Evolutionary conservation across 2,329 filamentous ascomycete species (phyloP), one percentile per base, ranked within the genome.

Genomic region (Acephala macrosclerotiorum): DNA sequence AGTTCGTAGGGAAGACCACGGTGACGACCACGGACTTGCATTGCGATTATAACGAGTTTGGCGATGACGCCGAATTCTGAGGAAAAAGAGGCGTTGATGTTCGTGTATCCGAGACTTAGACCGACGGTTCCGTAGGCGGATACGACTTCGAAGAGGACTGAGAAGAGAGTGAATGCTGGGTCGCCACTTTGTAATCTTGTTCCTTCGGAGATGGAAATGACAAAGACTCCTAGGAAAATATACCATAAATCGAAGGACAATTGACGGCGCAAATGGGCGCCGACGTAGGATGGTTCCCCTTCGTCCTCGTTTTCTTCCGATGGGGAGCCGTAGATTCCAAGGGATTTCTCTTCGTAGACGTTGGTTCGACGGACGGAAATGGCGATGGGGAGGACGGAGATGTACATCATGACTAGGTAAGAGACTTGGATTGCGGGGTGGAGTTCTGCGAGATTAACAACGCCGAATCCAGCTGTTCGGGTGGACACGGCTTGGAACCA

Each of bases 391-490:
- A 97, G 97, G 66, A 97, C 92, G 65, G 94, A 97, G 68, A 98
- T 97, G 79, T 98, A 98, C 96, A 98, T 98, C 96, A 98, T 98
- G 78, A 98, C 90, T 79, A 98, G 83, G 80, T 97, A 98, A 26
- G 94, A 93, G 16, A 96, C 93, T 74, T 97, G 94, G 65, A 97
- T 93, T 2, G 92, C 96, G 0, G 96, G 94, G 71, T 98, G 94
- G 1, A 99, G 82, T 0, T 86, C 80, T 1, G 91, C 82, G 45
- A 98, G 81, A 75, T 91, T 93, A 72, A 98, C 87, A 35, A 91
- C 92, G 0, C 91, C 85, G 75, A 97, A 97, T 0, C 96, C 95
- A 3, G 96, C 95, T 0, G 96, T 98, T 75, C 96, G 85, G 0
- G 95, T 98, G 5, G 93, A 90, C 0, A 91, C 89, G 1, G 95